Percentiles rank a stretch among this genome's conserved stretches.
These are phyloP conservation scores for bread wheat (Triticum aestivum) DNA, from an alignment of 176 grass and related monocot genomes.

Conservation along the genomic window IWGSC_CS_RefSeq_v2.1 NC_057805.1:417506361-417506860, in stretches of 20 bases:
- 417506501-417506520: constrained; percentile 74
- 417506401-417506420: constrained; percentile 61
- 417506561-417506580: constrained; percentile 91
- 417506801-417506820: constrained; percentile 49
- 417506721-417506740: constrained; percentile 79
- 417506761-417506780: constrained; percentile 35
- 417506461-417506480: constrained; percentile 97
- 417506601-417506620: constrained; percentile 64
- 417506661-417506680: constrained; percentile 76
- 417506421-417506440: constrained; percentile 93
- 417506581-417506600: constrained; percentile 82
- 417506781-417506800: constrained; percentile 42
- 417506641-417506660: constrained; percentile 78
- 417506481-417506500: constrained; percentile 93
- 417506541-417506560: constrained; percentile 95
- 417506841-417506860: constrained; percentile 52
- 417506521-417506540: constrained; percentile 99
- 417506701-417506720: constrained; percentile 38
- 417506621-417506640: constrained; percentile 43
- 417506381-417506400: constrained; percentile 47
- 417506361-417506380: constrained; percentile 68
- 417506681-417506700: constrained; percentile 65
- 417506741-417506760: constrained; percentile 50
- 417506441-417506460: constrained; percentile 92
- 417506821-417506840: constrained; percentile 63